Base-by-base conservation (phyloP, 768 basidiomycete genomes). In the Dioszegia crocea region DNA sequence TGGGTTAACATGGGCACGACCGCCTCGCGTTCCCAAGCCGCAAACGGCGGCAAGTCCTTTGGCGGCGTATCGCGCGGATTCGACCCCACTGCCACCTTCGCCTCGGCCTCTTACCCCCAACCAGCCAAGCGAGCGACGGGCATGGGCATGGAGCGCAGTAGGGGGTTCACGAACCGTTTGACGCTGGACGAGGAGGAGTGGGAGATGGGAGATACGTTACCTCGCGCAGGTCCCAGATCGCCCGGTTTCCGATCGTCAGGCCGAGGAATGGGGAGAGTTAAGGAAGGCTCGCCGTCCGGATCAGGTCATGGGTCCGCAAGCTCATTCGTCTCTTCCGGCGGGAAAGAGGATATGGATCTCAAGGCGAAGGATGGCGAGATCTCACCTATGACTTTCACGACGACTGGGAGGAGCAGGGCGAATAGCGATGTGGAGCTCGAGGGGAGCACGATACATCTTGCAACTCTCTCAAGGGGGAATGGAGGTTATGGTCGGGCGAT, bases 11-110 rank as follows among this genome's bases (percentile, higher is more conserved):
- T 56, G 30, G 45, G 30, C 30, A 38, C 50, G 30, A 46, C 41
- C 56, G 67, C 66, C 31, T 63, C 66, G 24, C 68, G 70, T 62
- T 63, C 67, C 39, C 66, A 64, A 5, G 60, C 33, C 45, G 52
- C 6, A 33, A 33, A 51, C 19, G 39, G 46, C 38, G 52, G 31
- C 36, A 56, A 41, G 9, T 29, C 33, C 31, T 31, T 29, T 31
- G 38, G n/a, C 39, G 30, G 39, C 26, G 24, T 31, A 11, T 57
- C 57, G 2, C n/a, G 40, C 9, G 56, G 63, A 23, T 53, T 53
- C 19, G 51, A 52, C n/a, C 45, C 58, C 23, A 56, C 56, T 0
- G 39, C 56, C 4, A 58, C 63, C 11, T 61, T 63, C 44, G 54
- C 51, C 8, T 48, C 48, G 19, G 54, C 57, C 1, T 47, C 46